Conservation (phyloP, 371 early-diverging fungal species). For the Nematocida sp. region DNA sequence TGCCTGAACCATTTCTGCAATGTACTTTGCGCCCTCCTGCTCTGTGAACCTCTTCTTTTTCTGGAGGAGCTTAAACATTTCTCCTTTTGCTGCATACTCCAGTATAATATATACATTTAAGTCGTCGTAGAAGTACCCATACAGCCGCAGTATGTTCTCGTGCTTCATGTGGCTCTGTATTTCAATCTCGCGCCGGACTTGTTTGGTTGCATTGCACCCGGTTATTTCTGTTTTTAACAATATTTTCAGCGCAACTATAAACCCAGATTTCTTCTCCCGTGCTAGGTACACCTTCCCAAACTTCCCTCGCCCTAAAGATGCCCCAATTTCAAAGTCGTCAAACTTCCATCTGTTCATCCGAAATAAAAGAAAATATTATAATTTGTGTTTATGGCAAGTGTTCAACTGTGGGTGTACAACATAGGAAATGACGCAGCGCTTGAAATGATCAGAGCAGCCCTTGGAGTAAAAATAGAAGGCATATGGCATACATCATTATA, state of each 20-base stretch:
- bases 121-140: slow-evolving; percentile 90
- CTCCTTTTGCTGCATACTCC: slow-evolving; percentile 89
- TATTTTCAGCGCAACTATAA: slow-evolving; percentile 85
- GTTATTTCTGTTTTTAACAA: slow-evolving; percentile 79
- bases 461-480: slow-evolving; percentile 63
- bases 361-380: slow-evolving; percentile 56
- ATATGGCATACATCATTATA: slow-evolving; percentile 81
- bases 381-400: slow-evolving; percentile 12
- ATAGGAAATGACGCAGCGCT: slow-evolving; percentile 19
- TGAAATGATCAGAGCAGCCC: slow-evolving; percentile 3
- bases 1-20: slow-evolving; percentile 80
- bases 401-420: slow-evolving; percentile 59
- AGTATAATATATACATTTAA: slow-evolving; percentile 84
- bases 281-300: slow-evolving; percentile 95
- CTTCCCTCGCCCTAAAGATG: slow-evolving; percentile 84
- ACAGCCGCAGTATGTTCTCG: slow-evolving; percentile 83
- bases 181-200: slow-evolving; percentile 88
- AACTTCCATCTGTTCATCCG: slow-evolving; percentile 71
- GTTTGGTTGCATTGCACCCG: slow-evolving; percentile 76
- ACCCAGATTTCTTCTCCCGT: slow-evolving; percentile 78
- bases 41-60: slow-evolving; percentile 75
- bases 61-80: slow-evolving; percentile 79
- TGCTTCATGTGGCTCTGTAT: slow-evolving; percentile 88
- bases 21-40: slow-evolving; percentile 76
- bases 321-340: slow-evolving; percentile 89